A percentile compares a stretch with the other conserved stretches of the same genome.
These are phyloP conservation scores for Stagonosporopsis chrysanthemi DNA, from an alignment of 2,329 filamentous ascomycete genomes.

Conservation along the genomic window DNA sequence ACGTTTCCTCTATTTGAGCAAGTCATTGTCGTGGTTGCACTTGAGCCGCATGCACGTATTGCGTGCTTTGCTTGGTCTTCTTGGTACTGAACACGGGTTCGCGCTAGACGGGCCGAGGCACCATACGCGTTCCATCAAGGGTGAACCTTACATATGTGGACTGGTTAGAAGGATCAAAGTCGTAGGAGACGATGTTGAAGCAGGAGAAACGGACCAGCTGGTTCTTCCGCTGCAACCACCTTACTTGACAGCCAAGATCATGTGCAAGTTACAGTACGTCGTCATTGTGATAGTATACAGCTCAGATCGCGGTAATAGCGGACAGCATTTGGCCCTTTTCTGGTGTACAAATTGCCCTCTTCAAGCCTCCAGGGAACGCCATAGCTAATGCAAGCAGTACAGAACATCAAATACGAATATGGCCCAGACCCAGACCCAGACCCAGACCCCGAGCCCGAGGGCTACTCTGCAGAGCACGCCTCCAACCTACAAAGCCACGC, in stretches of 20 bases:
- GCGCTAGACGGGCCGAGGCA: constrained; percentile 25
- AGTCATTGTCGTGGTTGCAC: constrained; percentile 40
- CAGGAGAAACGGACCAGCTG: not conserved
- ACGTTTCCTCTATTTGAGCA: constrained; percentile 33
- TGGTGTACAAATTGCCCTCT: constrained; percentile 11
- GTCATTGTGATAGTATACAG: constrained; percentile 9
- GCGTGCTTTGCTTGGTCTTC: constrained; percentile 29
- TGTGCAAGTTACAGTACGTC: not conserved
- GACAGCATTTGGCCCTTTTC: constrained; percentile 7
- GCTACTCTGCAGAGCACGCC: not conserved
- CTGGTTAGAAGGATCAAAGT: not conserved
- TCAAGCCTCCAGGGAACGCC: constrained; percentile 13
- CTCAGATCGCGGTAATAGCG: not conserved
- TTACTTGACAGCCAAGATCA: not conserved
- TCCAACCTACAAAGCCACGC: not conserved
- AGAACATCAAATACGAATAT: constrained; percentile 7
- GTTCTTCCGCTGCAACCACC: not conserved
- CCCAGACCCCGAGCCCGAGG: not conserved
- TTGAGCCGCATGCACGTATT: constrained; percentile 23
- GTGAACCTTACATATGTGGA: not conserved
- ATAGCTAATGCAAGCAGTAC: constrained; percentile 23
- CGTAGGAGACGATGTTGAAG: not conserved
- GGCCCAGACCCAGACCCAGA: not conserved
- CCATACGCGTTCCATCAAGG: not conserved
- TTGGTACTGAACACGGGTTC: constrained; percentile 24